Conservation (phyloP, 345 rosid species). For the Erodium maritimum region DNA sequence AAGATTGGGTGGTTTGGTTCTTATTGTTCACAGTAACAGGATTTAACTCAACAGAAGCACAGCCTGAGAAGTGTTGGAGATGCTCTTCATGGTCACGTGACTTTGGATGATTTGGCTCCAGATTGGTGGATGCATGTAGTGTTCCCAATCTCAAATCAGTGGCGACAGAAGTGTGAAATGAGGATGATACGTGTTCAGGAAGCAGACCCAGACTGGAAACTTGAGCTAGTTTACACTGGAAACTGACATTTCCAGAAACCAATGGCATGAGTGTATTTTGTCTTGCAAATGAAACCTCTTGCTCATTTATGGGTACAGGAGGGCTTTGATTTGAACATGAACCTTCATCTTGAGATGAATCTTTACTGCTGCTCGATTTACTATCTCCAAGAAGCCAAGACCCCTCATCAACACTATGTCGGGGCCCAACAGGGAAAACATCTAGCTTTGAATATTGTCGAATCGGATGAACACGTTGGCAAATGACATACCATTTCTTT, state of each 20-base stretch:
- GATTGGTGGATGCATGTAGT: conserved; percentile 27
- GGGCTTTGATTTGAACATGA: conserved; percentile 10
- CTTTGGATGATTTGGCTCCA: too few species aligned
- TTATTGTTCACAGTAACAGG: conserved; percentile 18
- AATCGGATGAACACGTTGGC: conserved; percentile 27
- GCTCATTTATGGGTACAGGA: conserved; percentile 5
- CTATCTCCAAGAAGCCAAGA: conserved; percentile 21
- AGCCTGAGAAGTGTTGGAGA: conserved; percentile 14
- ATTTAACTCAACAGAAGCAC: conserved; percentile 13
- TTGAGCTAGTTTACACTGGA: too few species aligned
- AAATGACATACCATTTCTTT: conserved; percentile 34
- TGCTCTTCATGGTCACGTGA: conserved; percentile 17
- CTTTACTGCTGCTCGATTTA: conserved; percentile 13
- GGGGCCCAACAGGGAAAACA: conserved; percentile 11
- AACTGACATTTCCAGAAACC: conserved; percentile 15
- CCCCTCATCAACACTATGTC: conserved; percentile 25
- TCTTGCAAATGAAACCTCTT: conserved; percentile 2
- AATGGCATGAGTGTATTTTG: conserved; percentile 3
- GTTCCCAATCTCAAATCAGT: conserved; percentile 55
- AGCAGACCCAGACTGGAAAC: too few species aligned
- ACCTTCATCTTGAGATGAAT: conserved; percentile 28
- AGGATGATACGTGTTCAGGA: too few species aligned
- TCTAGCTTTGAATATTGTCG: conserved; percentile 9
- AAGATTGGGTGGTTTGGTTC: too few species aligned
- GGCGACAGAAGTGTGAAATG: conserved; percentile 29